Evolutionary conservation across 1,284 basidiomycete species (phyloP).

Genomic region (Tilletiaria anomala): DNA sequence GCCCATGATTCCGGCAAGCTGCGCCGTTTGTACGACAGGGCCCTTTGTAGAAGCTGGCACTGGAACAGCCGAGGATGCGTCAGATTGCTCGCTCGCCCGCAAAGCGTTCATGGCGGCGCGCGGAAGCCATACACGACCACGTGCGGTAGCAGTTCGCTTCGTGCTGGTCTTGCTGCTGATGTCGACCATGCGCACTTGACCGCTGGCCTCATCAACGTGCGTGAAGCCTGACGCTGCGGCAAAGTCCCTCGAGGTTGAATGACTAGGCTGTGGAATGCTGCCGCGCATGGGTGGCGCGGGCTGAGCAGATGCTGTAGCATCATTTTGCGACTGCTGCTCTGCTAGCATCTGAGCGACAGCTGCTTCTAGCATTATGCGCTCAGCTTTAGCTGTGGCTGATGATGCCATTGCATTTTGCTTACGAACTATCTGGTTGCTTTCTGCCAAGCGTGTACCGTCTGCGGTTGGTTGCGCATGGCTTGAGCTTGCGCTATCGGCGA

Average conservation of each 20-base stretch:
- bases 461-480: neutral
- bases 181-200: conserved; percentile 55
- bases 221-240: conserved; percentile 45
- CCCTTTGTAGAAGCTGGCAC: conserved; percentile 17
- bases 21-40: conserved; percentile 51
- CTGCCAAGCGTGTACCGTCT: neutral
- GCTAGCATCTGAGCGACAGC: neutral
- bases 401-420: neutral
- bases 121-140: conserved; percentile 60
- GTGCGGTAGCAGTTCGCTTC: conserved; percentile 57
- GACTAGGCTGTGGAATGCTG: too few relatives aligned
- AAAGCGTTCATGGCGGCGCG: conserved; percentile 51
- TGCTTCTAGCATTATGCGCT: neutral
- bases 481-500: conserved; percentile 10
- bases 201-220: conserved; percentile 52
- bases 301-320: neutral
- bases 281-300: neutral
- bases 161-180: conserved; percentile 55
- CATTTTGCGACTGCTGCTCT: neutral
- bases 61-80: too few relatives aligned
- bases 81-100: conserved; percentile 40
- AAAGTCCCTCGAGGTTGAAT: too few relatives aligned
- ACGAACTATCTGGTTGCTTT: neutral
- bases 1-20: conserved; percentile 70
- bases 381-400: neutral